Evolutionary conservation across 129 eudicot genomes (phyloP).

Genomic region (Erigeron canadensis): DNA sequence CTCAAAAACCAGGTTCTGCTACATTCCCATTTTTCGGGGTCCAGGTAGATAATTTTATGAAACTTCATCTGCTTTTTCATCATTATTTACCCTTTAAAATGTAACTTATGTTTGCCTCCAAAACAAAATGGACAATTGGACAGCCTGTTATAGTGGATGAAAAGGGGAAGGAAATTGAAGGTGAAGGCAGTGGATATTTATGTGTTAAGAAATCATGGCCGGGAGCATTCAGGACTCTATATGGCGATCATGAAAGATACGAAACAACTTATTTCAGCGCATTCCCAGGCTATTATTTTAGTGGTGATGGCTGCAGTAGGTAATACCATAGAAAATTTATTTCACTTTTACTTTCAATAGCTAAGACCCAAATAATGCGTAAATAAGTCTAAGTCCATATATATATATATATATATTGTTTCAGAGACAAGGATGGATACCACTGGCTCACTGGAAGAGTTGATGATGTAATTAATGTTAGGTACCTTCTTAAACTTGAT

Average conservation of each 20-base stretch:
- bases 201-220: slow-evolving; percentile 95
- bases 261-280: slow-evolving; percentile 93
- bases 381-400: neutral
- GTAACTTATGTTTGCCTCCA: slow-evolving; percentile 1
- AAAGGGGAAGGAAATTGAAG: slow-evolving; percentile 90
- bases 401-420: neutral
- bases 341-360: neutral
- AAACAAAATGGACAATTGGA: slow-evolving; percentile 6
- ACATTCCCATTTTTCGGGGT: slow-evolving; percentile 98
- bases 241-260: slow-evolving; percentile 96
- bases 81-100: neutral
- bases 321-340: slow-evolving; percentile 20
- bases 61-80: neutral
- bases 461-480: slow-evolving; percentile 91
- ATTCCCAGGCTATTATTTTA: slow-evolving; percentile 93
- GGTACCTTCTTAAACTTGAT: slow-evolving; percentile 44
- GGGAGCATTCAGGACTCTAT: slow-evolving; percentile 91
- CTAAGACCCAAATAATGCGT: neutral
- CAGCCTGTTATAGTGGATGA: slow-evolving; percentile 98
- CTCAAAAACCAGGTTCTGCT: slow-evolving; percentile 99
- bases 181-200: slow-evolving; percentile 94
- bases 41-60: slow-evolving; percentile 51
- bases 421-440: slow-evolving; percentile 92
- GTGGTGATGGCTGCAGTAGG: slow-evolving; percentile 99
- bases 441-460: slow-evolving; percentile 98